Evolutionary conservation across 129 eudicot genomes (phyloP).

Genomic region (Dittrichia graveolens): DNA sequence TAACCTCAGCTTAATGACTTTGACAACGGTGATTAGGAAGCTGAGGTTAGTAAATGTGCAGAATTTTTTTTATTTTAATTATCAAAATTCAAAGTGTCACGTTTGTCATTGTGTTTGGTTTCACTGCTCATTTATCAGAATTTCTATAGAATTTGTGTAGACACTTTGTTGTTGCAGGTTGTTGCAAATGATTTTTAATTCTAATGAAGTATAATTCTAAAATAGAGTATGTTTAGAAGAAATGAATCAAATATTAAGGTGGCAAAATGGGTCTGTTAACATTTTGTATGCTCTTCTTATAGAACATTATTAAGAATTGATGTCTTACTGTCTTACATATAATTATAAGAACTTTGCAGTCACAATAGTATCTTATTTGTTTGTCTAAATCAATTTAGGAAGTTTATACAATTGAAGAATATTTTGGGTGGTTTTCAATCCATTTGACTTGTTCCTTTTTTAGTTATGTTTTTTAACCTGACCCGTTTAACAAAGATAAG

Average conservation of each 20-base stretch:
- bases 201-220: not conserved
- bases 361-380: too few relatives aligned
- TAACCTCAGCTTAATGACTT: slow-evolving; percentile 92
- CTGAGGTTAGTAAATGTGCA: slow-evolving; percentile 56
- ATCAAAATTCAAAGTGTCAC: not conserved
- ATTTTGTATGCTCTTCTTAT: too few relatives aligned
- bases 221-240: too few relatives aligned
- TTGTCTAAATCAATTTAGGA: not conserved
- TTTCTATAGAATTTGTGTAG: not conserved
- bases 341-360: not conserved
- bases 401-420: too few relatives aligned
- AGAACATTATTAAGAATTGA: too few relatives aligned
- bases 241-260: not conserved
- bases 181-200: not conserved
- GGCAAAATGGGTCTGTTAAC: not conserved
- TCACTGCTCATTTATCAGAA: slow-evolving; percentile 1
- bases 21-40: slow-evolving; percentile 89
- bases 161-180: not conserved
- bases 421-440: not conserved
- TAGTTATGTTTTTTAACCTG: not conserved
- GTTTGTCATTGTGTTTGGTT: slow-evolving; percentile 1
- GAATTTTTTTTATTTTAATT: not conserved
- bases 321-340: not conserved
- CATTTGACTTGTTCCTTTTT: not conserved
- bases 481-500: not conserved